Conservation (phyloP, 306 rosid species). For the Quercus parvula region DNA sequence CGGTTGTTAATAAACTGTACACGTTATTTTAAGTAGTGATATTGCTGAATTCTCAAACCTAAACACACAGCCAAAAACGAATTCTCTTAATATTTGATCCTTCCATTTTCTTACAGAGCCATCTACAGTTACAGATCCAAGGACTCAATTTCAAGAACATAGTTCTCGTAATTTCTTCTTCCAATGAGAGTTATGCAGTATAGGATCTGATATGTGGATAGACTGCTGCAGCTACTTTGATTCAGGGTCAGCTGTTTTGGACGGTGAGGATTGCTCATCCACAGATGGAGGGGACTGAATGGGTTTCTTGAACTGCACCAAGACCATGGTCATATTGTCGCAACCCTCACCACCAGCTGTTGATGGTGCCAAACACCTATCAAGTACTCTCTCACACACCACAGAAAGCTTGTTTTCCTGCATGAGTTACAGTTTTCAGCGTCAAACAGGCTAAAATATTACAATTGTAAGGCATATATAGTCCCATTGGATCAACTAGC, state of each 20-base stretch:
- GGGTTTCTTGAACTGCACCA: slow-evolving; percentile 83
- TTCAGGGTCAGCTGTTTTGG: slow-evolving; percentile 33
- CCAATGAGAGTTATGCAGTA: not conserved
- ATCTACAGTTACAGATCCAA: slow-evolving; percentile 25
- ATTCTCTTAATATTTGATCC: not conserved
- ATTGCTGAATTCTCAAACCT: not conserved
- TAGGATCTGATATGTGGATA: not conserved
- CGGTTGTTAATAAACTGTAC: slow-evolving; percentile 23
- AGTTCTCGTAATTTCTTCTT: not conserved
- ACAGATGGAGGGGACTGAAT: slow-evolving; percentile 28
- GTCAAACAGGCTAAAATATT: slow-evolving; percentile 4
- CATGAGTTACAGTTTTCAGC: slow-evolving; percentile 4
- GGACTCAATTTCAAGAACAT: slow-evolving; percentile 9
- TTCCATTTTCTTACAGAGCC: slow-evolving; percentile 15
- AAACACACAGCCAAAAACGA: slow-evolving; percentile 9
- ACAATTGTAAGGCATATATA: too few relatives aligned
- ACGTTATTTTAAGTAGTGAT: slow-evolving; percentile 8
- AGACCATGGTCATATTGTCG: slow-evolving; percentile 96
- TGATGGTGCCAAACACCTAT: slow-evolving; percentile 89
- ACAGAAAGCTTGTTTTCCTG: slow-evolving; percentile 78
- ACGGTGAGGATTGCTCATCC: slow-evolving; percentile 44
- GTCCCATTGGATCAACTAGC: not conserved
- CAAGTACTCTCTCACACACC: slow-evolving; percentile 81
- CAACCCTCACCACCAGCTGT: slow-evolving; percentile 85
- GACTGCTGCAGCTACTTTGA: slow-evolving; percentile 22